A percentile compares a stretch with the other conserved stretches of the same genome.
phyloP scores from a whole-genome alignment of 2,329 filamentous ascomycete species.

The Pseudonectria foliicola region DNA sequence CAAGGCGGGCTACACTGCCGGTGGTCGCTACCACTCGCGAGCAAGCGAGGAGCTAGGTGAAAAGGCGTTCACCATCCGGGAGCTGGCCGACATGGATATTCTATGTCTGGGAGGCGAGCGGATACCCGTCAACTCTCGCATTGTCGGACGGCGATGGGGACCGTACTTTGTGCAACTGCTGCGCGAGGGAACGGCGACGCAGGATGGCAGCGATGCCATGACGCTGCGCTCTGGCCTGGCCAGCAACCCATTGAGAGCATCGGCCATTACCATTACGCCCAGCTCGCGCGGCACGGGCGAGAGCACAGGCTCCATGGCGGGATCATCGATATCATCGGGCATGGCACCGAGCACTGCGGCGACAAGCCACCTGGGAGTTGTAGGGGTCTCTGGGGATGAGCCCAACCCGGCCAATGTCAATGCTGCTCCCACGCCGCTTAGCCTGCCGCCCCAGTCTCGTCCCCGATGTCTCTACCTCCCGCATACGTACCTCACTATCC shows the following conservation, averaged over 20 bases:
- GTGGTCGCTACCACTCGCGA: slow-evolving; percentile 67
- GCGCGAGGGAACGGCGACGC: slow-evolving; percentile 67
- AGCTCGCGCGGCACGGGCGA: slow-evolving; percentile 47
- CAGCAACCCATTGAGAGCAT: slow-evolving; percentile 60
- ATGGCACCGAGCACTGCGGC: slow-evolving; percentile 36
- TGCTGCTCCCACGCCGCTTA: slow-evolving; percentile 49
- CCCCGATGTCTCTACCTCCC: slow-evolving; percentile 87
- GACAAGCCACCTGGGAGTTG: slow-evolving; percentile 34
- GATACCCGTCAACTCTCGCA: slow-evolving; percentile 86
- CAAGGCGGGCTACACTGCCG: slow-evolving; percentile 59
- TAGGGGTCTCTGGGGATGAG: slow-evolving; percentile 33
- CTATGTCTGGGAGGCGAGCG: slow-evolving; percentile 85
- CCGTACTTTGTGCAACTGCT: slow-evolving; percentile 92
- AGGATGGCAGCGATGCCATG: slow-evolving; percentile 66
- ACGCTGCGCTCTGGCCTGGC: slow-evolving; percentile 62
- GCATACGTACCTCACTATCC: slow-evolving; percentile 82
- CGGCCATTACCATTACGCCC: slow-evolving; percentile 77
- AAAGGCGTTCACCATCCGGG: slow-evolving; percentile 69
- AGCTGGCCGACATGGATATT: slow-evolving; percentile 94
- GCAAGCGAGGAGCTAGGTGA: slow-evolving; percentile 82
- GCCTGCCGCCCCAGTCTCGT: slow-evolving; percentile 55
- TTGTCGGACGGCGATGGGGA: slow-evolving; percentile 84
- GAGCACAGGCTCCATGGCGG: slow-evolving; percentile 39
- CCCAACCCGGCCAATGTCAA: slow-evolving; percentile 39
- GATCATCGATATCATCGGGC: slow-evolving; percentile 31